Base-by-base conservation (phyloP, 768 basidiomycete genomes). In the Podaxis sp. region DNA sequence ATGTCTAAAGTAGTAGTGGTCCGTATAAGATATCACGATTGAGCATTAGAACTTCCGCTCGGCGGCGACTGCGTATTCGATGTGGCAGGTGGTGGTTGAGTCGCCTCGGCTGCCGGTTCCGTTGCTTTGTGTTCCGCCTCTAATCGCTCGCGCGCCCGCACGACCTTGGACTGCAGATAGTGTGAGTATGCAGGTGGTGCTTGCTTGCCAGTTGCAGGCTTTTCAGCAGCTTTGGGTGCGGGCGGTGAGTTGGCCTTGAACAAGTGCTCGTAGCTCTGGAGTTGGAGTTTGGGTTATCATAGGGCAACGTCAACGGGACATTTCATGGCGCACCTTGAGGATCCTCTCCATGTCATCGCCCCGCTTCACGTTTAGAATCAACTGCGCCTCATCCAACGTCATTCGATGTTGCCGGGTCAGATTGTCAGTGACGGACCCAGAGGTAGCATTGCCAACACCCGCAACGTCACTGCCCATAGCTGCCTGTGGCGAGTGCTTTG, bases 131-230 rank as follows among this genome's bases (percentile, higher is more conserved):
- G 63, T 80, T 99, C 96, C 0, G 96, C 96, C 72, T 97, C 91
- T 83, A 98, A 88, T 76, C 97, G 87, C 77, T 98, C 95, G 59
- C 88, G 84, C 19, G 97, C 96, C 46, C 97, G 87, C 50, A 93
- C 85, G n/a, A 99, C 93, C 77, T 99, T 99, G 36, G 94, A 96
- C 72, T 96, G 96, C 12, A 98, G 81, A 75, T 98, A 98, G 75
- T 95, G 93, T 38, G 94, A 95, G 71, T 94, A 81, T 40, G 76
- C 68, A 22, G 80, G 80, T 27, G 75, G 66, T 4, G 75, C 71
- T 24, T 75, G 76, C 71, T 79, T 84, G 40, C 82, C 77, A 13
- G 80, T 68, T 43, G 80, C 63, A 40, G 75, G 76, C 67, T 81
- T 80, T 63, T 80, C 79, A 13, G 85, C 78, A 13, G 85, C 78